Evolutionary conservation across 441 rosid species (phyloP), one percentile per base, ranked within the genome.

Genomic region (Pelargonium myrrhifolium): DNA sequence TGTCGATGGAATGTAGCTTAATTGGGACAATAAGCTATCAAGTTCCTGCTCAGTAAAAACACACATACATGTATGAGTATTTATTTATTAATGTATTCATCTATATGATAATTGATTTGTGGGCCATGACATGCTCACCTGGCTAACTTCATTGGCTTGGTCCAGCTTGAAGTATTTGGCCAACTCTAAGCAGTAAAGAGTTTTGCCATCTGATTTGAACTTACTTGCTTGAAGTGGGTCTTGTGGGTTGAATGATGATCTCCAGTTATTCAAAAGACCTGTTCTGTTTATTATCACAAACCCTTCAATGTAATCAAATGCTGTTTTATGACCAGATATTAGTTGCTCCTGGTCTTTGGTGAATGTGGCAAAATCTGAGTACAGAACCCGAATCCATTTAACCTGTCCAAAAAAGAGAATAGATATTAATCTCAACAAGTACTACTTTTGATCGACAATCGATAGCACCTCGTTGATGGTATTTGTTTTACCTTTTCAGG

Each of bases 301-400:
- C 73, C 96, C 97, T 81, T 94, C 99, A 20, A 91, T 76, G 77
- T 94, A 94, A 76, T 94, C 91, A 6, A 94, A 89, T 68, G 87
- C 64, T 55, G 79, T 76, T 60, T 75, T 59, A 14, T 77, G 70
- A 3, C 53, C 53, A 5, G 90, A 84, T 79, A 94, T 87, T 64
- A 91, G 71, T 69, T 72, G 75, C 77, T 94, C 97, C 77, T 94
- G 99, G 78, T 91, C 97, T 14, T 66, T 79, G 77, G 94, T 80
- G 74, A 94, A 88, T 45, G 53, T 62, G 65, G 92, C 77, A 76
- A 94, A 94, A 24, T 94, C 91, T 9, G 89, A 79, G 72, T 91
- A 91, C 49, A 94, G 85, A 37, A 88, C 89, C 77, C 85, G 82
- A 71, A 94, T 85, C 99, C 99, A 94, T 73, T 86, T 88, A 31